Evolutionary conservation across 2,329 filamentous ascomycete species (phyloP).

Genomic region (Pyrenophora tritici-repentis): DNA sequence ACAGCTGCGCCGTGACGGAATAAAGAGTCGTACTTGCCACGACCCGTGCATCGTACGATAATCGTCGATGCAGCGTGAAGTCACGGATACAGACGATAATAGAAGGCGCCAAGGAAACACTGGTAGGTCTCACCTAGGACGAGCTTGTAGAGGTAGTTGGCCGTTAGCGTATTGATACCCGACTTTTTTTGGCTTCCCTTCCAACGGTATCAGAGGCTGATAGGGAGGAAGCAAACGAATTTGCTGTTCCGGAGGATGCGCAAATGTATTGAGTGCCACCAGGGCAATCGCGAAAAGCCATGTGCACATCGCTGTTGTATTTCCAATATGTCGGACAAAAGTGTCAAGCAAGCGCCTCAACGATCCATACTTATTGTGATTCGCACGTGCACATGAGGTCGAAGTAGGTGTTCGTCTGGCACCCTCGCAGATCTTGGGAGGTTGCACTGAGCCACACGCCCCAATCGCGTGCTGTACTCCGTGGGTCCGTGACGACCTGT

Average conservation of each 20-base stretch:
- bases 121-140: constrained; percentile 19
- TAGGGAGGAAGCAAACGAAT: background rate
- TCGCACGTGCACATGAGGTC: background rate
- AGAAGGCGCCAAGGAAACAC: background rate
- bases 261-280: background rate
- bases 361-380: no score
- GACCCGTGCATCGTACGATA: background rate
- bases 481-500: background rate
- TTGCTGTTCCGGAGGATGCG: background rate
- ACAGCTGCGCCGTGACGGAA: background rate
- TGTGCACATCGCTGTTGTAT: background rate
- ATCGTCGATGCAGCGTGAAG: background rate
- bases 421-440: background rate
- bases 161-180: constrained; percentile 14
- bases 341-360: no score
- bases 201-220: background rate
- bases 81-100: background rate
- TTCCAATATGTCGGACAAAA: background rate
- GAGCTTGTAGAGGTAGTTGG: constrained; percentile 12
- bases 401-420: background rate
- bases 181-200: background rate
- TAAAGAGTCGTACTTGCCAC: background rate
- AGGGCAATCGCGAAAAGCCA: background rate
- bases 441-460: background rate
- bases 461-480: background rate